Percentiles rank a stretch among this genome's conserved stretches.
Conservation (phyloP, 257 asterid species). For the Salvia hispanica region DNA sequence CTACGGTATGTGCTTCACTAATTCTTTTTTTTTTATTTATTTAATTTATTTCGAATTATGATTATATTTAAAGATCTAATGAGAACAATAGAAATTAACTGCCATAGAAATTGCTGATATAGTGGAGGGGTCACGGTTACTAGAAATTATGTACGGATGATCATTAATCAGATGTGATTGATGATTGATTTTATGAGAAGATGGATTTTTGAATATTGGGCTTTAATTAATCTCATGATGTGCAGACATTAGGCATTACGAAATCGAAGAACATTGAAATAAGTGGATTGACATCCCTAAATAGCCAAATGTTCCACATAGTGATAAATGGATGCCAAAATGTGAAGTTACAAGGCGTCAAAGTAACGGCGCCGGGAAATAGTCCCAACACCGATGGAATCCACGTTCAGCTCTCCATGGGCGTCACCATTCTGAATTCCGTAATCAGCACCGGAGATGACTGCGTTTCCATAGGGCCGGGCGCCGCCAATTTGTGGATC, state of each 20-base stretch:
- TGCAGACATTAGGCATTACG: constrained; percentile 51
- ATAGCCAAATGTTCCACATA: constrained; percentile 63
- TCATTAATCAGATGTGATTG: no score
- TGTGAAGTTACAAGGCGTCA: constrained; percentile 39
- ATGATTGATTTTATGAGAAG: no score
- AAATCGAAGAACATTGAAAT: constrained; percentile 49
- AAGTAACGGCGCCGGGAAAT: constrained; percentile 35
- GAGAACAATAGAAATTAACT: constrained; percentile 24
- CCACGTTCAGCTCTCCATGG: constrained; percentile 45
- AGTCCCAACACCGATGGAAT: constrained; percentile 71
- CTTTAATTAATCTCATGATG: not conserved
- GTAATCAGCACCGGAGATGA: constrained; percentile 58
- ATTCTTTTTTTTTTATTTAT: not conserved
- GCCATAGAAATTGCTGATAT: constrained; percentile 15
- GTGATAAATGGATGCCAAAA: constrained; percentile 53
- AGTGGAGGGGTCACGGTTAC: constrained; percentile 44
- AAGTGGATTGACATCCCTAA: constrained; percentile 46
- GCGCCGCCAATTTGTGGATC: constrained; percentile 45
- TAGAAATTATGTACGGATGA: no score
- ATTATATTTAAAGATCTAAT: not conserved
- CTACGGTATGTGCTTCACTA: constrained; percentile 49
- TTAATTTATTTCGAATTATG: not conserved
- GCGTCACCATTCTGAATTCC: constrained; percentile 36
- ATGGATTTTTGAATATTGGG: no score
- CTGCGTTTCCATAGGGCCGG: constrained; percentile 63